Percentiles rank a stretch among this genome's conserved stretches.
These are phyloP conservation scores for Fusarium sp. DNA, from an alignment of 2,329 filamentous ascomycete genomes.

Conservation along the genomic window DNA sequence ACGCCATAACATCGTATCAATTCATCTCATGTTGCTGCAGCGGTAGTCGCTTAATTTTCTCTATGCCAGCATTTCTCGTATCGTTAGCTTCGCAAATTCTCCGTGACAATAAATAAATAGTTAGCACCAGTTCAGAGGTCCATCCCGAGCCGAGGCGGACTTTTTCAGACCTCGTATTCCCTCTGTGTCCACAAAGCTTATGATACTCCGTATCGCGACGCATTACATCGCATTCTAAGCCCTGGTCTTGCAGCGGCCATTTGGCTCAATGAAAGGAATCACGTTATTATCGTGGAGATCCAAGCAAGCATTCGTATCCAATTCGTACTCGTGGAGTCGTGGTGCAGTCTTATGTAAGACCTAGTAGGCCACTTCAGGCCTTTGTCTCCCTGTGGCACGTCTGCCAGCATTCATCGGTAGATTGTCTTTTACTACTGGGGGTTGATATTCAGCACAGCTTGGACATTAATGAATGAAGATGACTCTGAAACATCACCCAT, in stretches of 20 bases:
- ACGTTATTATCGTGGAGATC: neutral
- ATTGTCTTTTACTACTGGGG: neutral
- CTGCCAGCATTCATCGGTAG: neutral
- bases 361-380: slow-evolving; percentile 37
- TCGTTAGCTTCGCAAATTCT: slow-evolving; percentile 17
- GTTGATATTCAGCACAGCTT: neutral
- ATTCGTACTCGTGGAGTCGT: slow-evolving; percentile 9
- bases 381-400: slow-evolving; percentile 15
- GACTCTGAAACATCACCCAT: neutral
- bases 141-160: slow-evolving; percentile 7
- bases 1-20: slow-evolving; percentile 1
- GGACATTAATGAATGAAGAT: slow-evolving; percentile 6
- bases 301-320: slow-evolving; percentile 29
- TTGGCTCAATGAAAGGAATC: slow-evolving; percentile 17
- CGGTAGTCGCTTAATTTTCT: neutral
- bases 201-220: slow-evolving; percentile 18
- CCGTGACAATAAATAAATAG: slow-evolving; percentile 22
- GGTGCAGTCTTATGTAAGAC: slow-evolving; percentile 42
- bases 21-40: neutral
- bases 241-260: slow-evolving; percentile 15
- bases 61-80: slow-evolving; percentile 12
- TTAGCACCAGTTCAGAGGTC: slow-evolving; percentile 3
- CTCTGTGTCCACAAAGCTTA: slow-evolving; percentile 31
- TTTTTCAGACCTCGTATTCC: slow-evolving; percentile 44
- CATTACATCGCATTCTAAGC: slow-evolving; percentile 13